A percentile compares a stretch with the other conserved stretches of the same genome.
These are phyloP conservation scores for Endotrypanum monterogeii DNA, from an alignment of 208 protist genomes.

Conservation along the genomic window DNA sequence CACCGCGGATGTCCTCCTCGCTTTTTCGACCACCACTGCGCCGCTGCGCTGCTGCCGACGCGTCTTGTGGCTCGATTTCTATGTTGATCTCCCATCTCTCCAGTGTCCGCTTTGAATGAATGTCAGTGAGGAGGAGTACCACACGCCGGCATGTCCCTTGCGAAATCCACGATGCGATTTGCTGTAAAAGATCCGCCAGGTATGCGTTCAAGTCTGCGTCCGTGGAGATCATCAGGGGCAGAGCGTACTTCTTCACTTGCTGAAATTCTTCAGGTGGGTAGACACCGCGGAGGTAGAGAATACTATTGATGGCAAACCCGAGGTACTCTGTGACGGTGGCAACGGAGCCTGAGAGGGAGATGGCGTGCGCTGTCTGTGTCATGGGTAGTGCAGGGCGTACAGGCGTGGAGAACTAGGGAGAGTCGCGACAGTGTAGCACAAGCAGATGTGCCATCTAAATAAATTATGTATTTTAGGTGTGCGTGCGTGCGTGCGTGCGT, in stretches of 20 bases:
- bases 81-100: constrained; percentile 98
- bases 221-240: constrained; percentile 94
- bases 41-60: not conserved
- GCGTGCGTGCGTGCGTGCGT: not conserved
- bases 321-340: constrained; percentile 99
- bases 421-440: not conserved
- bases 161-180: constrained; percentile 94
- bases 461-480: too few relatives aligned
- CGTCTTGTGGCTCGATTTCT: constrained; percentile 19
- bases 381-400: constrained; percentile 17
- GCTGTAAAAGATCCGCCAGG: constrained; percentile 94
- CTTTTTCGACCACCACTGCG: constrained; percentile 4
- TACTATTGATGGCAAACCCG: constrained; percentile 92
- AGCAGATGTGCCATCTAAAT: not conserved
- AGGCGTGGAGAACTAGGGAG: not conserved
- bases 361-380: constrained; percentile 62
- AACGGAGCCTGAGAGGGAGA: constrained; percentile 96
- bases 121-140: constrained; percentile 92
- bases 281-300: constrained; percentile 97
- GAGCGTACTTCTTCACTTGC: constrained; percentile 94
- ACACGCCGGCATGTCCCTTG: constrained; percentile 92
- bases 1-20: constrained; percentile 91
- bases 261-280: constrained; percentile 97
- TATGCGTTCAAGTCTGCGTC: constrained; percentile 96
- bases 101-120: constrained; percentile 61